These are phyloP conservation scores for Penicillium sp. DNA, from an alignment of 2,329 filamentous ascomycete genomes.

Conservation along the genomic window DNA sequence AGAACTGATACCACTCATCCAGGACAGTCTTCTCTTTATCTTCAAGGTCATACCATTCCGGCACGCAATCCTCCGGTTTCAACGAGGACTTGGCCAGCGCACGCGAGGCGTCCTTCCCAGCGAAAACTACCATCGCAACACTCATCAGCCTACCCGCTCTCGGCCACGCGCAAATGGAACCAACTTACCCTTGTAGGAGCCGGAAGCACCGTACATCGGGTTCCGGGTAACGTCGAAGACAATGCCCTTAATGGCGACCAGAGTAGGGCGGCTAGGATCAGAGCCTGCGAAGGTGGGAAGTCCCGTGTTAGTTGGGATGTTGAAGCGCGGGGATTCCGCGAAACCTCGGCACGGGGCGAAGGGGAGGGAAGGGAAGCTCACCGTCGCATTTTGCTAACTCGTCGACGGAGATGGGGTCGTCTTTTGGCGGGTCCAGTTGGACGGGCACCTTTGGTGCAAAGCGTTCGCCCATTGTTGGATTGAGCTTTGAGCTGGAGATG, in stretches of 20 bases:
- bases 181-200: slow-evolving; percentile 78
- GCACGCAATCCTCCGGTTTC: slow-evolving; percentile 77
- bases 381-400: slow-evolving; percentile 82
- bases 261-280: slow-evolving; percentile 55
- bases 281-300: slow-evolving; percentile 36
- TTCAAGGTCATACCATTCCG: slow-evolving; percentile 80
- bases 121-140: slow-evolving; percentile 94
- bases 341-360: not conserved
- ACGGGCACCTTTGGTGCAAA: slow-evolving; percentile 49
- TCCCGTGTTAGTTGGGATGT: not conserved
- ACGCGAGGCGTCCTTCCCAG: slow-evolving; percentile 93
- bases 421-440: slow-evolving; percentile 78
- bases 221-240: slow-evolving; percentile 95
- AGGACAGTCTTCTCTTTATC: slow-evolving; percentile 85
- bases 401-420: slow-evolving; percentile 80
- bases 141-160: too few relatives aligned
- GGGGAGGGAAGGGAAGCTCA: slow-evolving; percentile 48
- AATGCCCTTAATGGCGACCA: slow-evolving; percentile 76
- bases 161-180: not conserved
- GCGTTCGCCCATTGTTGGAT: slow-evolving; percentile 35
- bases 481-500: not conserved
- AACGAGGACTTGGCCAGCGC: slow-evolving; percentile 85
- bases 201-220: slow-evolving; percentile 79
- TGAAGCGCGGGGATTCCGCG: not conserved
- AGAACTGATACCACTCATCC: slow-evolving; percentile 94